phyloP scores from a whole-genome alignment of 768 basidiomycete genomes.

The Mycena vitilis region DNA sequence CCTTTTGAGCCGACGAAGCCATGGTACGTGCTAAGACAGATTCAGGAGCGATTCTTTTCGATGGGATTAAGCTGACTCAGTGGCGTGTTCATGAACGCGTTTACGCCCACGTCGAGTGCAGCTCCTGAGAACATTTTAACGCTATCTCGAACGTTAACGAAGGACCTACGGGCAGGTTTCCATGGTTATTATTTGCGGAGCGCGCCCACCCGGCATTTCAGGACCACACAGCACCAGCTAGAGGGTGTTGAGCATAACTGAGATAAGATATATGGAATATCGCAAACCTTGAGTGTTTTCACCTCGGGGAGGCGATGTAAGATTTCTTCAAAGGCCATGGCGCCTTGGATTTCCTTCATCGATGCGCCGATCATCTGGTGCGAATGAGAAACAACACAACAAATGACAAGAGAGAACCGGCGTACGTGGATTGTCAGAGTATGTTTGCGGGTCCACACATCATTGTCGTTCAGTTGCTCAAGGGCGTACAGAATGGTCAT shows the following conservation, averaged over 20 bases:
- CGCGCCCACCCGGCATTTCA: conserved; percentile 20
- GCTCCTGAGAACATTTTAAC: neutral
- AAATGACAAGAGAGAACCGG: too few species aligned
- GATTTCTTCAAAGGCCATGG: neutral
- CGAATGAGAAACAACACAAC: too few species aligned
- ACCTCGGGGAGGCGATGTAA: neutral
- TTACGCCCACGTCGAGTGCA: conserved; percentile 21
- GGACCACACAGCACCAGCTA: neutral
- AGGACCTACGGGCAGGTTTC: conserved; percentile 25
- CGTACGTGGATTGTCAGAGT: too few species aligned
- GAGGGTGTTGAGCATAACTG: neutral
- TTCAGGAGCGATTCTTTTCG: neutral
- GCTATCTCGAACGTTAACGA: neutral
- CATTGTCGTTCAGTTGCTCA: too few species aligned
- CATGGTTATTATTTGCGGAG: neutral
- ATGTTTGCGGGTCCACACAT: too few species aligned
- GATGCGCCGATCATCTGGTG: neutral
- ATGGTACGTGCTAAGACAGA: conserved; percentile 25
- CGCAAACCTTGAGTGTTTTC: neutral
- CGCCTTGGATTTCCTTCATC: neutral
- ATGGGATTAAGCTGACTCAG: conserved; percentile 11
- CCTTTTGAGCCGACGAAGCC: conserved; percentile 18
- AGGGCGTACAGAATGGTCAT: too few species aligned
- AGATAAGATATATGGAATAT: neutral
- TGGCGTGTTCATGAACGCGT: conserved; percentile 21